Conservation (phyloP, 2,329 filamentous ascomycete species). For the Cordyceps militaris region DNA sequence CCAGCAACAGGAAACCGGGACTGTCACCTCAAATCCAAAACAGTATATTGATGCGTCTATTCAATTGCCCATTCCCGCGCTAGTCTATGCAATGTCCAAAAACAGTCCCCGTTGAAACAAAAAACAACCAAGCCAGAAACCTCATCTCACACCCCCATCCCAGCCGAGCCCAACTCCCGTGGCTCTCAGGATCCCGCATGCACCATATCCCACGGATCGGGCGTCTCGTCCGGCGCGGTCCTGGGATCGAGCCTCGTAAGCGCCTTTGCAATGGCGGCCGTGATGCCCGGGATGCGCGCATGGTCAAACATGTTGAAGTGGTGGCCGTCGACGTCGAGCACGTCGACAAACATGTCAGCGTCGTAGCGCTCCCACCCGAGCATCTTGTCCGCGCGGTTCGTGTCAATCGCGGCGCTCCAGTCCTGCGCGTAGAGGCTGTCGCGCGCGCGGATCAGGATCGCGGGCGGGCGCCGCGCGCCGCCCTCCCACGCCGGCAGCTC, state of each 20-base stretch:
- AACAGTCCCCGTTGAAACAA: neutral
- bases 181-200: neutral
- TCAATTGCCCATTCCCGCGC: neutral
- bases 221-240: neutral
- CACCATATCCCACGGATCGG: neutral
- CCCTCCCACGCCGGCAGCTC: slow-evolving; percentile 33
- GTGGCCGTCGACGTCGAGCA: slow-evolving; percentile 44
- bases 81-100: neutral
- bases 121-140: neutral
- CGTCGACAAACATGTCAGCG: slow-evolving; percentile 34
- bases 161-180: too few relatives aligned
- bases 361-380: slow-evolving; percentile 46
- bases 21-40: neutral
- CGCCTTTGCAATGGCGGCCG: slow-evolving; percentile 19
- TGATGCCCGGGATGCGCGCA: slow-evolving; percentile 22
- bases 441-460: slow-evolving; percentile 39
- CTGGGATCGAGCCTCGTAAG: slow-evolving; percentile 11
- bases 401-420: slow-evolving; percentile 32
- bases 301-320: slow-evolving; percentile 43
- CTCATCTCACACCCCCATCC: neutral
- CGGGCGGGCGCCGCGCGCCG: slow-evolving; percentile 28
- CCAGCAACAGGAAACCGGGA: too few relatives aligned
- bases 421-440: slow-evolving; percentile 30
- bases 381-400: slow-evolving; percentile 32
- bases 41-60: neutral